Evolutionary conservation across 1,284 basidiomycete genomes (phyloP).

Genomic region (Sphaerobolus stellatus): DNA sequence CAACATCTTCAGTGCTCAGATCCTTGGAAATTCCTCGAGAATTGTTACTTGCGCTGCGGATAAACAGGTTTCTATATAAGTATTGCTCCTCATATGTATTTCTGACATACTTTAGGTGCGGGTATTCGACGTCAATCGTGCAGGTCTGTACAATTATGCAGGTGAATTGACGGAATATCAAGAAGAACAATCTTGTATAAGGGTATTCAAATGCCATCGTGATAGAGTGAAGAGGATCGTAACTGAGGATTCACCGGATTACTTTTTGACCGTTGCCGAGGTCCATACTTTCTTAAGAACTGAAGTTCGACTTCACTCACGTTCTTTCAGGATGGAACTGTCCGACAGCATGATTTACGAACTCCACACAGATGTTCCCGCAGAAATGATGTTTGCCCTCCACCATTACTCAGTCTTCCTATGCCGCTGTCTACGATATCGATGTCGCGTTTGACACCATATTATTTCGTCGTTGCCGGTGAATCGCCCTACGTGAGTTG

Average conservation of each 20-base stretch:
- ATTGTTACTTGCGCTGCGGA: conserved; percentile 45
- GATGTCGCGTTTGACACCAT: conserved; percentile 67
- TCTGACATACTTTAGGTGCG: conserved; percentile 81
- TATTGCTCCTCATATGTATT: conserved; percentile 50
- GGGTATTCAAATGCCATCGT: conserved; percentile 67
- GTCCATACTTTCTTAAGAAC: conserved; percentile 35
- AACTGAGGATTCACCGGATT: conserved; percentile 78
- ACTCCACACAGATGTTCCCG: conserved; percentile 58
- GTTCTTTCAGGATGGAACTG: conserved; percentile 55
- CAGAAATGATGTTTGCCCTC: conserved; percentile 50
- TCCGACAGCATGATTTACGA: conserved; percentile 86
- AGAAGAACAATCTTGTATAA: conserved; percentile 45
- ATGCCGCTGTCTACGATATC: conserved; percentile 65
- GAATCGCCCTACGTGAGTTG: conserved; percentile 62
- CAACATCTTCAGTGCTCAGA: conserved; percentile 88
- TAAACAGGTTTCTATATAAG: conserved; percentile 4
- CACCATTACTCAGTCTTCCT: conserved; percentile 62
- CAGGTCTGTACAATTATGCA: conserved; percentile 37
- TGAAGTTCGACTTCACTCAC: not conserved
- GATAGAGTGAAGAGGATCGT: conserved; percentile 78
- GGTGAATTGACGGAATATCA: conserved; percentile 41
- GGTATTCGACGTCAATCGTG: conserved; percentile 73
- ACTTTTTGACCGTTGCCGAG: conserved; percentile 85
- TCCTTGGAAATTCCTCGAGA: conserved; percentile 72
- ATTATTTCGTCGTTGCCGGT: conserved; percentile 75